phyloP scores from a whole-genome alignment of 179 eudicot species.

The Dionaea muscipula region DNA sequence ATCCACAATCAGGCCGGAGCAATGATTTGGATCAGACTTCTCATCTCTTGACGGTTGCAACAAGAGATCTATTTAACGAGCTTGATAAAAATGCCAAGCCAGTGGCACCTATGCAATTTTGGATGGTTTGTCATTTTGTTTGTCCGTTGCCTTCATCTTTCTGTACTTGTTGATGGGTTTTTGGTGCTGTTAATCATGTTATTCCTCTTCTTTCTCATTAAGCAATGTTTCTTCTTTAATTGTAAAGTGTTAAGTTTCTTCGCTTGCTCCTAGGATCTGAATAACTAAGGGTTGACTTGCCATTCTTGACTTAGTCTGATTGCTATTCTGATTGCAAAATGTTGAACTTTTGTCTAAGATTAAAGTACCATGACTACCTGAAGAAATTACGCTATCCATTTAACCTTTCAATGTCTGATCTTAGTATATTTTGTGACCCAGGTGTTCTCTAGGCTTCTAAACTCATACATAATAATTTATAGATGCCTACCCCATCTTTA shows the following conservation, averaged over 20 bases:
- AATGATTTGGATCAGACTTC: constrained; percentile 76
- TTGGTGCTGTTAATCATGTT: too few species aligned
- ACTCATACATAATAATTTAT: too few species aligned
- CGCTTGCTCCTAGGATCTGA: too few species aligned
- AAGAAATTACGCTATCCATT: not conserved
- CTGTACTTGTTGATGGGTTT: not conserved
- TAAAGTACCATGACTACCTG: not conserved
- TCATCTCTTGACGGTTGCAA: constrained; percentile 79
- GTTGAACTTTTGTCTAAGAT: too few species aligned
- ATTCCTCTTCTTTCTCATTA: too few species aligned
- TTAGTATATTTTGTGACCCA: not conserved
- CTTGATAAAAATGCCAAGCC: constrained; percentile 85
- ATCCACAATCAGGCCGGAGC: constrained; percentile 64
- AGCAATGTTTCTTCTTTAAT: too few species aligned
- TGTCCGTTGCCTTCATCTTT: not conserved
- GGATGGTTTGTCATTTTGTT: constrained; percentile 42
- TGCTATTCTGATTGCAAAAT: too few species aligned
- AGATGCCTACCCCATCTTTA: too few species aligned
- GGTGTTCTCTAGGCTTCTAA: too few species aligned
- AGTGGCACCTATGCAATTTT: constrained; percentile 87
- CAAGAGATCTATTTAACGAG: constrained; percentile 66
- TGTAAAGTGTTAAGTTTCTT: too few species aligned
- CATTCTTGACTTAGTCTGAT: too few species aligned
- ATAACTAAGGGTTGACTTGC: too few species aligned
- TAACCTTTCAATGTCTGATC: not conserved